Conservation (phyloP, 192 early-diverging fungal genomes). For the Backusella sp. region DNA sequence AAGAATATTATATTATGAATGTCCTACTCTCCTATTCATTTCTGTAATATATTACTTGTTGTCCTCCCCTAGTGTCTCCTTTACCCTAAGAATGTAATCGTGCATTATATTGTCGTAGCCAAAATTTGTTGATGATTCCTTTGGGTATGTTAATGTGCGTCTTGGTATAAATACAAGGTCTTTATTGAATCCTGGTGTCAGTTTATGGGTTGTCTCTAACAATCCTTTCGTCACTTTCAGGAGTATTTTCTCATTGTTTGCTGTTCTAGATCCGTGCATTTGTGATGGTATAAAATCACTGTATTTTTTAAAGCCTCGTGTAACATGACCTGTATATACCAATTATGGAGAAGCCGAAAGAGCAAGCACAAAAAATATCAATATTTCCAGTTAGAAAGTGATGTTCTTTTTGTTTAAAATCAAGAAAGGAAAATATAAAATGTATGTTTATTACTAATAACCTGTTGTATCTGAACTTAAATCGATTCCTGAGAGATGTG, state of each 20-base stretch:
- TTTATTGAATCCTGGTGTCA: constrained; percentile 79
- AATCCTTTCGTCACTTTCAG: background rate
- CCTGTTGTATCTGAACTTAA: background rate
- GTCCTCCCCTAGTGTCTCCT: constrained; percentile 82
- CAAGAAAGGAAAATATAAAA: background rate
- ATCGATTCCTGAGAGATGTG: background rate
- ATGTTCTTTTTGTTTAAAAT: background rate
- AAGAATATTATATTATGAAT: background rate
- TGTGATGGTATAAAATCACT: background rate
- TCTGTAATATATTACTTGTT: constrained; percentile 54
- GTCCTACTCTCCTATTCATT: background rate
- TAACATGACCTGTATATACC: constrained; percentile 1
- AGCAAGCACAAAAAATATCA: background rate
- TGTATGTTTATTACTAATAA: background rate
- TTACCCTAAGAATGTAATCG: constrained; percentile 96
- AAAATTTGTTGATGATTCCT: constrained; percentile 85
- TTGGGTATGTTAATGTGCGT: constrained; percentile 90
- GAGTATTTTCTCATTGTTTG: constrained; percentile 1
- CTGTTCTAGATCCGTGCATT: background rate
- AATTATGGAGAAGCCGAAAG: background rate
- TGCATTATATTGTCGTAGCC: constrained; percentile 92
- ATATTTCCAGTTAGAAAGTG: background rate
- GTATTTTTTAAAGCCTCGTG: constrained; percentile 6
- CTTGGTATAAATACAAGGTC: constrained; percentile 78
- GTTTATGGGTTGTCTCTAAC: constrained; percentile 58